A percentile compares a stretch with the other conserved stretches of the same genome.
phyloP scores from a whole-genome alignment of 2,329 filamentous ascomycete species.

The Teratosphaeria zuluensis region DNA sequence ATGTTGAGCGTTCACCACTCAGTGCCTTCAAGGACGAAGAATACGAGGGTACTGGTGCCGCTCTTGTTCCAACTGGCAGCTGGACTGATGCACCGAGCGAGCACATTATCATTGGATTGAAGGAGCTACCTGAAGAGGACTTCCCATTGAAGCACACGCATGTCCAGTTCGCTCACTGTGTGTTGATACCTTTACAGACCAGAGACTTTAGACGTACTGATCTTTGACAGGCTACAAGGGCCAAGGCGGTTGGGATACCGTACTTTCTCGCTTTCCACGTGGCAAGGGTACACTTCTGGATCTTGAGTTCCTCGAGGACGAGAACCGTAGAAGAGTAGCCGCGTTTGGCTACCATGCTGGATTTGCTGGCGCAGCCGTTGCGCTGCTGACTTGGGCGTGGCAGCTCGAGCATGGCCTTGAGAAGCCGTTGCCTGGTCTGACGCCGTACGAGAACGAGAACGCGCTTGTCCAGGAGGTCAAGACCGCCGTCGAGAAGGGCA shows the following conservation, averaged over 20 bases:
- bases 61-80: slow-evolving; percentile 30
- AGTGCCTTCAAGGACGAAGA: slow-evolving; percentile 32
- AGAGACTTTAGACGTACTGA: neutral
- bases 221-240: slow-evolving; percentile 25
- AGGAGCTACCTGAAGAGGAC: slow-evolving; percentile 45
- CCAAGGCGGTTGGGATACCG: slow-evolving; percentile 68
- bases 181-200: neutral
- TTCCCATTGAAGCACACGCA: slow-evolving; percentile 59
- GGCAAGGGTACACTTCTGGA: slow-evolving; percentile 73
- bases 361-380: slow-evolving; percentile 54
- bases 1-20: slow-evolving; percentile 30
- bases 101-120: slow-evolving; percentile 28
- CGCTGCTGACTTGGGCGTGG: slow-evolving; percentile 72
- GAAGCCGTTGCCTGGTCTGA: slow-evolving; percentile 56
- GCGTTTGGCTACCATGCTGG: slow-evolving; percentile 68
- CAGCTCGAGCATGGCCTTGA: slow-evolving; percentile 62
- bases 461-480: slow-evolving; percentile 66
- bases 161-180: slow-evolving; percentile 30
- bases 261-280: slow-evolving; percentile 67
- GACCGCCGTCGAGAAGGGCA: slow-evolving; percentile 56
- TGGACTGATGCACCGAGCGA: slow-evolving; percentile 33
- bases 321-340: slow-evolving; percentile 59
- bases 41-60: slow-evolving; percentile 32
- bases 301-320: slow-evolving; percentile 73
- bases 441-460: slow-evolving; percentile 63